phyloP scores from a whole-genome alignment of 306 rosid genomes.

The Medicago arabica region DNA sequence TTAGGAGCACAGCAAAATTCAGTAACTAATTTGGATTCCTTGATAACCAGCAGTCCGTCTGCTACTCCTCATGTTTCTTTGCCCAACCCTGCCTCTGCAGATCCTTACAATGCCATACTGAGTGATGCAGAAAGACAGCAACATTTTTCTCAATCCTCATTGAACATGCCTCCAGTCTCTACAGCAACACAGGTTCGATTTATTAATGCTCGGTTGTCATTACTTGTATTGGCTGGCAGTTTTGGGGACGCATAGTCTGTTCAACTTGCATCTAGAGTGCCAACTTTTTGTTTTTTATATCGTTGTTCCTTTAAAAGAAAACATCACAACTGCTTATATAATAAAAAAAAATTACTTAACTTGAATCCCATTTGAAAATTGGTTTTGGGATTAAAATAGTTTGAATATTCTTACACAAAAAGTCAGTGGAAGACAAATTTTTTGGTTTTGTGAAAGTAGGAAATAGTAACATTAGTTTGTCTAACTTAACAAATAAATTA shows the following conservation, averaged over 20 bases:
- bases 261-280: slow-evolving; percentile 8
- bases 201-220: slow-evolving; percentile 12
- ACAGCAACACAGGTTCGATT: slow-evolving; percentile 61
- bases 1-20: slow-evolving; percentile 52
- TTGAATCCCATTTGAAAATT: background rate
- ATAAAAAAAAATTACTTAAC: slow-evolving; percentile 2
- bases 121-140: slow-evolving; percentile 68
- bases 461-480: slow-evolving; percentile 4
- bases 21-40: slow-evolving; percentile 51
- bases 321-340: slow-evolving; percentile 6
- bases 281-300: background rate
- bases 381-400: background rate
- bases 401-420: background rate
- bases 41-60: slow-evolving; percentile 25
- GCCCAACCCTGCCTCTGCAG: slow-evolving; percentile 24
- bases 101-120: slow-evolving; percentile 42
- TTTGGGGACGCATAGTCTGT: slow-evolving; percentile 14
- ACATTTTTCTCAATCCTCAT: slow-evolving; percentile 55
- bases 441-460: slow-evolving; percentile 3
- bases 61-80: background rate
- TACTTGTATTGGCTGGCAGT: background rate
- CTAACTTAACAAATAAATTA: slow-evolving; percentile 20
- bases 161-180: slow-evolving; percentile 54
- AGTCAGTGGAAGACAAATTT: background rate
- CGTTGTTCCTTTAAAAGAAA: slow-evolving; percentile 18